Evolutionary conservation across 345 rosid genomes (phyloP).

Genomic region (Physaria fendleri): DNA sequence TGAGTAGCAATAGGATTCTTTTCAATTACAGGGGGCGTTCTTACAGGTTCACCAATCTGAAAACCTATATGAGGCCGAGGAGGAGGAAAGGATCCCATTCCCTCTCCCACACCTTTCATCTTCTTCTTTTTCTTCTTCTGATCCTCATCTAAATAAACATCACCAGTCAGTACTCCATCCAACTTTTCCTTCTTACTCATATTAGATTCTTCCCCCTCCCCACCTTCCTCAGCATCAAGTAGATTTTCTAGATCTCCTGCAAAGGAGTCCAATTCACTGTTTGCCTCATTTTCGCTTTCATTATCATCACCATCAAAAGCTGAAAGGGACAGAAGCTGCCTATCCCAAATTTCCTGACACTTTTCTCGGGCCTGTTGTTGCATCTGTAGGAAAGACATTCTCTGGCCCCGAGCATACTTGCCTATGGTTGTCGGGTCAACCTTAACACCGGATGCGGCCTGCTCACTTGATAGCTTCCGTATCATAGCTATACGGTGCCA

Average conservation of each 20-base stretch:
- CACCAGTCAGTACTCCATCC: slow-evolving; percentile 48
- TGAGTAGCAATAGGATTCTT: slow-evolving; percentile 38
- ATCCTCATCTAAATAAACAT: slow-evolving; percentile 51
- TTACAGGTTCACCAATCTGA: slow-evolving; percentile 42
- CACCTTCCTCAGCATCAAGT: slow-evolving; percentile 96
- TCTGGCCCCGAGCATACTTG: slow-evolving; percentile 97
- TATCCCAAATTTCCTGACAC: slow-evolving; percentile 99
- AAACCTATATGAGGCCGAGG: slow-evolving; percentile 37
- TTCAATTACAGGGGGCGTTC: slow-evolving; percentile 43
- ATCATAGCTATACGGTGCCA: slow-evolving; percentile 99
- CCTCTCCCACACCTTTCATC: slow-evolving; percentile 38
- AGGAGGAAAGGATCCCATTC: slow-evolving; percentile 37
- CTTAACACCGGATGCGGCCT: slow-evolving; percentile 91
- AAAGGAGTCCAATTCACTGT: slow-evolving; percentile 97
- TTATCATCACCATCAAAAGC: slow-evolving; percentile 77
- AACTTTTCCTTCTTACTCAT: slow-evolving; percentile 57
- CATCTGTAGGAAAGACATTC: slow-evolving; percentile 96
- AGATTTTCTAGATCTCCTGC: slow-evolving; percentile 96
- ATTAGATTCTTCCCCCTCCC: slow-evolving; percentile 64
- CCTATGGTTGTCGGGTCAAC: slow-evolving; percentile 92
- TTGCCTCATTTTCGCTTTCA: slow-evolving; percentile 88
- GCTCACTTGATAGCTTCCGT: slow-evolving; percentile 97
- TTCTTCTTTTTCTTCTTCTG: slow-evolving; percentile 80
- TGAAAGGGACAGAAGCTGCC: slow-evolving; percentile 80
- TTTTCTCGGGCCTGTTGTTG: slow-evolving; percentile 99